Evolutionary conservation across 352 stramenopile genomes (phyloP).

Genomic region (Phytopythium mirpurense): DNA sequence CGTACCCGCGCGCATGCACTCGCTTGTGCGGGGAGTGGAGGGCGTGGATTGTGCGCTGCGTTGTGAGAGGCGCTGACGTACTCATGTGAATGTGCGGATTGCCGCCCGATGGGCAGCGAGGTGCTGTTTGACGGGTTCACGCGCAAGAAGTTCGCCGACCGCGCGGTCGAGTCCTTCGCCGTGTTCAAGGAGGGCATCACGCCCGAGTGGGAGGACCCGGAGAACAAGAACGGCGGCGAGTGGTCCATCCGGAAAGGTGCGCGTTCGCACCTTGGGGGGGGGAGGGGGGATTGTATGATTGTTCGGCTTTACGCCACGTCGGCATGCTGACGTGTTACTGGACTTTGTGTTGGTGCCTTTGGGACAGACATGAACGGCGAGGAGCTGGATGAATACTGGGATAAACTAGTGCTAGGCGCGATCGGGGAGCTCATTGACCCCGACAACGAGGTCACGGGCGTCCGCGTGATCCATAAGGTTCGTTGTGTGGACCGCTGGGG

Average conservation of each 20-base stretch:
- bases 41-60: no score
- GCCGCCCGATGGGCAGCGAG: conserved; percentile 27
- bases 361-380: conserved; percentile 57
- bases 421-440: conserved; percentile 88
- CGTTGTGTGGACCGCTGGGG: not conserved
- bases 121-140: conserved; percentile 80
- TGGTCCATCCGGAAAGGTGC: conserved; percentile 81
- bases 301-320: no score
- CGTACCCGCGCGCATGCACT: not conserved
- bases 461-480: conserved; percentile 90
- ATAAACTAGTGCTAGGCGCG: conserved; percentile 85
- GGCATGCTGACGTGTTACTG: no score
- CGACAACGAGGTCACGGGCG: conserved; percentile 86
- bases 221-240: conserved; percentile 87
- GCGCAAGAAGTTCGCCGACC: conserved; percentile 89
- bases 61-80: no score
- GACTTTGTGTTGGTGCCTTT: no score
- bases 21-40: no score
- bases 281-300: no score
- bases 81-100: no score
- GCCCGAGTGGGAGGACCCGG: conserved; percentile 87
- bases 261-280: no score
- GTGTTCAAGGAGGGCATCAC: conserved; percentile 89
- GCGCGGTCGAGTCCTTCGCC: conserved; percentile 92
- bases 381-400: conserved; percentile 86